Conservation (phyloP, 2,329 filamentous ascomycete genomes). For the Aureobasidium sp. region DNA sequence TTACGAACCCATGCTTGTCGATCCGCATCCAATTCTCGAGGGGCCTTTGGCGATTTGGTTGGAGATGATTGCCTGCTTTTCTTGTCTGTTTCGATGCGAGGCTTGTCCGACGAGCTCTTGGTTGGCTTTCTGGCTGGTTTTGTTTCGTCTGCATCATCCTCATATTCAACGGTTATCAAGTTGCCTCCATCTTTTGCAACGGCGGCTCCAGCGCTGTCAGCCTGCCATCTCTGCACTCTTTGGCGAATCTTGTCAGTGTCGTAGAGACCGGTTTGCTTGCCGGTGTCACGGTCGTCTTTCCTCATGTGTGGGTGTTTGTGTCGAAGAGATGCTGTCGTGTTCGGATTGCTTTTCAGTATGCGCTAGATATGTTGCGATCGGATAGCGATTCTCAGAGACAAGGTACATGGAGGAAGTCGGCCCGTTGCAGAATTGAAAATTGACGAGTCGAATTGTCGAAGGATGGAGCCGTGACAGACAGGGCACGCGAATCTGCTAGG, state of each 20-base stretch:
- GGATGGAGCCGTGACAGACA: neutral
- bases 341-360: neutral
- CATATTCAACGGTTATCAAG: slow-evolving; percentile 51
- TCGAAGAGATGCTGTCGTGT: neutral
- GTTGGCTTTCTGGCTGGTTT: slow-evolving; percentile 12
- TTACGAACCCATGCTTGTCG: slow-evolving; percentile 28
- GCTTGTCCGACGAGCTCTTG: neutral
- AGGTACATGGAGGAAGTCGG: neutral
- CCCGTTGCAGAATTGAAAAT: neutral
- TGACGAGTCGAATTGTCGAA: neutral
- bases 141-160: slow-evolving; percentile 24
- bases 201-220: slow-evolving; percentile 60
- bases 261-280: slow-evolving; percentile 7
- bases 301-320: neutral
- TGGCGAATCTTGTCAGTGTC: slow-evolving; percentile 48
- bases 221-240: slow-evolving; percentile 79
- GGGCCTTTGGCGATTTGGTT: slow-evolving; percentile 4
- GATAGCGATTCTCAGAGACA: neutral
- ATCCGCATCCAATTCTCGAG: slow-evolving; percentile 20
- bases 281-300: slow-evolving; percentile 1
- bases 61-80: neutral
- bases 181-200: slow-evolving; percentile 39
- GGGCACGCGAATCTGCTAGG: neutral
- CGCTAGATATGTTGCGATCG: neutral
- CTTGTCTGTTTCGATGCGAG: neutral